Evolutionary conservation across 1,284 basidiomycete genomes (phyloP).

Genomic region (Takashimella tepidaria): DNA sequence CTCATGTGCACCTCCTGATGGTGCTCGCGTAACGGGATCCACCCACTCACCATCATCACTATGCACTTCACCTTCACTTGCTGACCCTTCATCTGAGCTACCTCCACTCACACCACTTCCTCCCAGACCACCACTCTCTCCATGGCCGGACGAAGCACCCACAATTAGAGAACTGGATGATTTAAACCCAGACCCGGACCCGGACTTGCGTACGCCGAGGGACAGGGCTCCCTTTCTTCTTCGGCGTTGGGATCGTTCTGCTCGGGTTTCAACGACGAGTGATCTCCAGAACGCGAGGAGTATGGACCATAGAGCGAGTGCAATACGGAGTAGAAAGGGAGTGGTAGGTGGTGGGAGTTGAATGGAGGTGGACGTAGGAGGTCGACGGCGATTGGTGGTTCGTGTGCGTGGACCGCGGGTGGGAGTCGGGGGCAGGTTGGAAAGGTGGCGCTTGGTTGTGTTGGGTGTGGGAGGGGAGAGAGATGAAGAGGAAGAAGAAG

Average conservation of each 20-base stretch:
- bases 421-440: slow-evolving; percentile 12
- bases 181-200: not conserved
- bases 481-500: slow-evolving; percentile 5
- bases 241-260: slow-evolving; percentile 15
- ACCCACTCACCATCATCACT: slow-evolving; percentile 29
- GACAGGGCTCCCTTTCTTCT: not conserved
- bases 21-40: slow-evolving; percentile 43
- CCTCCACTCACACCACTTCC: not conserved
- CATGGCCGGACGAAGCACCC: not conserved
- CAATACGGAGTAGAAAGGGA: slow-evolving; percentile 36
- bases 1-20: slow-evolving; percentile 14
- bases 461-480: not conserved
- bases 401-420: not conserved
- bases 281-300: slow-evolving; percentile 39
- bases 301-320: slow-evolving; percentile 41
- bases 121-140: not conserved
- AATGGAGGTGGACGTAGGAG: slow-evolving; percentile 24
- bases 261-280: slow-evolving; percentile 43
- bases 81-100: slow-evolving; percentile 12
- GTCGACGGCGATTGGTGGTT: slow-evolving; percentile 5
- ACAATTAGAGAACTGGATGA: not conserved
- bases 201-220: not conserved
- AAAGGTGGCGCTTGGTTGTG: not conserved
- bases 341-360: slow-evolving; percentile 41
- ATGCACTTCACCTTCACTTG: slow-evolving; percentile 13